Base-by-base conservation (phyloP, 192 early-diverging fungal species). In the Linderina pennispora region DNA sequence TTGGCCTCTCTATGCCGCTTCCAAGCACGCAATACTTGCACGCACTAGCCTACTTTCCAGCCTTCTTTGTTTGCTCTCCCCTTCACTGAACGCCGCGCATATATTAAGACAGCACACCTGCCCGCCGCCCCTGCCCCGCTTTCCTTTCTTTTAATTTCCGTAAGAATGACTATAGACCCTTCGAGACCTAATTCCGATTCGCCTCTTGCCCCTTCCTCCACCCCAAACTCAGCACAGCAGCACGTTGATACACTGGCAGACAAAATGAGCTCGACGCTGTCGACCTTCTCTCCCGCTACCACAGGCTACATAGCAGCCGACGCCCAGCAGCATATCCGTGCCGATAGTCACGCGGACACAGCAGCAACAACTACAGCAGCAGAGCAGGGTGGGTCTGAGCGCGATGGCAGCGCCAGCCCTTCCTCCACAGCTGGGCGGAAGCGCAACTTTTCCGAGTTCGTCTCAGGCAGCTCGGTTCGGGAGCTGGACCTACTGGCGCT, bases 341-440 rank as follows among this genome's bases (percentile, higher is more conserved):
- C n/a, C n/a, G n/a, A n/a, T n/a, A n/a, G n/a, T 33, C 32, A 8
- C 32, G 32, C 32, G 8, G 14, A 9, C 8, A 14, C 32, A 33
- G 14, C 32, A 8, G 32, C 14, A 8, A n/a, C n/a, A n/a, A n/a
- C n/a, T n/a, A 34, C n/a, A 28, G 7, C 11, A 8, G 28, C 11
- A n/a, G n/a, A n/a, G n/a, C n/a, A n/a, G n/a, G n/a, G n/a, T n/a
- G n/a, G n/a, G n/a, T n/a, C n/a, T n/a, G n/a, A n/a, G n/a, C n/a
- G n/a, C n/a, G n/a, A n/a, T n/a, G n/a, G n/a, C n/a, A n/a, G n/a
- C n/a, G n/a, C n/a, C n/a, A n/a, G n/a, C n/a, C n/a, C n/a, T n/a
- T n/a, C n/a, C n/a, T n/a, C 45, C 15, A 22, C 35, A n/a, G 37
- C 40, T 13, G 53, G 55, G n/a, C 62, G 56, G 24, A 72, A 72